phyloP scores from a whole-genome alignment of 176 grass and related monocot genomes.

The Eleusine indica region DNA sequence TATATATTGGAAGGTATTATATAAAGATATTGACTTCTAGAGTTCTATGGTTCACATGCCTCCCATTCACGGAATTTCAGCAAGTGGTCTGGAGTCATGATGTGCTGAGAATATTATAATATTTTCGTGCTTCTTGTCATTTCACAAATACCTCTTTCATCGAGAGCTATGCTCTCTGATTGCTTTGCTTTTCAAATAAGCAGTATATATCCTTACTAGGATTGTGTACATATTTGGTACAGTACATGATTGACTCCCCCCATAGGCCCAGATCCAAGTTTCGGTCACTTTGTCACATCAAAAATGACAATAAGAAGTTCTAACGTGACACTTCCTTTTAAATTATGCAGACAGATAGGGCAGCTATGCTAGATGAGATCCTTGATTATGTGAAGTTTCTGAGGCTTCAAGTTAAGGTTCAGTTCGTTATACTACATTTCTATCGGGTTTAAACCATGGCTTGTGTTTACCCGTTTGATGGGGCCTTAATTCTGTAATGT shows the following conservation, averaged over 20 bases:
- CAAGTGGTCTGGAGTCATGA: slow-evolving; percentile 37
- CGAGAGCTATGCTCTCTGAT: too few relatives aligned
- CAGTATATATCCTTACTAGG: neutral
- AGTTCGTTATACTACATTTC: slow-evolving; percentile 22
- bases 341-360: slow-evolving; percentile 92
- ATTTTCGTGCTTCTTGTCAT: too few relatives aligned
- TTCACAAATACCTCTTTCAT: too few relatives aligned
- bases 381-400: slow-evolving; percentile 97
- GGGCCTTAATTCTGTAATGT: slow-evolving; percentile 29
- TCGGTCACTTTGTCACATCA: slow-evolving; percentile 1
- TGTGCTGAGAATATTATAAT: neutral
- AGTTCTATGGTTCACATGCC: slow-evolving; percentile 52
- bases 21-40: slow-evolving; percentile 28
- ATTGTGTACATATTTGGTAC: slow-evolving; percentile 4
- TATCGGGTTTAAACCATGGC: neutral
- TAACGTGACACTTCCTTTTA: slow-evolving; percentile 39
- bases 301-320: neutral
- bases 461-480: slow-evolving; percentile 39
- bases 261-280: neutral
- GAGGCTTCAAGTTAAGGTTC: slow-evolving; percentile 99
- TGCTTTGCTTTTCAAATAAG: slow-evolving; percentile 22
- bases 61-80: slow-evolving; percentile 48
- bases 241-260: slow-evolving; percentile 15
- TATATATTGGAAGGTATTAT: slow-evolving; percentile 39
- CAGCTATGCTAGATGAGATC: slow-evolving; percentile 99